These are phyloP conservation scores for Trichoderma hamatum DNA, from an alignment of 2,329 filamentous ascomycete species.

Conservation along the genomic window DNA sequence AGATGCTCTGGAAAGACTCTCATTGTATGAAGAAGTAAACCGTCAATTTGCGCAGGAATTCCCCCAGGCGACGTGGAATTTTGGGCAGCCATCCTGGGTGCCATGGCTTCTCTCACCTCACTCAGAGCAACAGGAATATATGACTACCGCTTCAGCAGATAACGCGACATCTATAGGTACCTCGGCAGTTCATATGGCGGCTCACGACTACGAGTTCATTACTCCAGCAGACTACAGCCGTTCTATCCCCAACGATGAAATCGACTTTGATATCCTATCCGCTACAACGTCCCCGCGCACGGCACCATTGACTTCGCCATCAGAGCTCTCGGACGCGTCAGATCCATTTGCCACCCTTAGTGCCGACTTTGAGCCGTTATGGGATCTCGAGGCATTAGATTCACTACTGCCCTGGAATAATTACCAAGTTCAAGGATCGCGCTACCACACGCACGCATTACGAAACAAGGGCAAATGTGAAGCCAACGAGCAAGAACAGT, in stretches of 20 bases:
- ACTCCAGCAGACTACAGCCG: neutral
- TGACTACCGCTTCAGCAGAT: neutral
- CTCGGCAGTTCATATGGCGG: neutral
- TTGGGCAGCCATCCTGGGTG: neutral
- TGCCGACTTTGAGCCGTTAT: neutral
- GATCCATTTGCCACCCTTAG: neutral
- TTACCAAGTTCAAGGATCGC: neutral
- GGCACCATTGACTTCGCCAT: neutral
- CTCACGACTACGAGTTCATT: neutral
- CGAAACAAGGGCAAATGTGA: neutral
- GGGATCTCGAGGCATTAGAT: neutral
- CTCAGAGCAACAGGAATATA: neutral
- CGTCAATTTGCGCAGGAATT: conserved; percentile 14
- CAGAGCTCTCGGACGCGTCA: neutral
- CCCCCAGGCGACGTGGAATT: neutral
- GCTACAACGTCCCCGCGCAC: neutral
- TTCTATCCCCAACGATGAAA: neutral
- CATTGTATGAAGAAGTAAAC: conserved; percentile 6
- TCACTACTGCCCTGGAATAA: neutral
- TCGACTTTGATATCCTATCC: neutral
- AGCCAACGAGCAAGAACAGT: neutral
- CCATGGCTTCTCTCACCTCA: conserved; percentile 6
- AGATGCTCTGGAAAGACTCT: neutral
- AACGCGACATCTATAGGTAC: neutral
- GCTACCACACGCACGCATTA: neutral